These are phyloP conservation scores for Zygosaccharomyces bisporus DNA, from an alignment of 805 yeast species.

Conservation along the genomic window DNA sequence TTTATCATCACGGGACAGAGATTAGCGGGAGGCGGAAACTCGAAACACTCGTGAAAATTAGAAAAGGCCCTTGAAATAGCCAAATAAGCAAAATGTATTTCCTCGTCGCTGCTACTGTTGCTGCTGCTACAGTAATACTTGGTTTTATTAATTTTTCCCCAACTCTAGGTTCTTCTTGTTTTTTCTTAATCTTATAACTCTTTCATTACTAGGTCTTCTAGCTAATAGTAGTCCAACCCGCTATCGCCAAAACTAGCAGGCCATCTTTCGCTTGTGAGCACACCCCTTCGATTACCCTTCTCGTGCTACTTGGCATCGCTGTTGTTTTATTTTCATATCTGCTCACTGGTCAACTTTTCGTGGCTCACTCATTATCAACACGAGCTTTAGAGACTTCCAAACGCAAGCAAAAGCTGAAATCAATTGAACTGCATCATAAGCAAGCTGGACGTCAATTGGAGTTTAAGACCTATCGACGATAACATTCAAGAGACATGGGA, in stretches of 20 bases:
- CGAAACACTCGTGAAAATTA: slow-evolving; percentile 1
- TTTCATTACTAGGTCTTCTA: background rate
- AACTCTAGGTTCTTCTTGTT: background rate
- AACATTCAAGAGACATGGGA: slow-evolving; percentile 7
- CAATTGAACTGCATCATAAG: background rate
- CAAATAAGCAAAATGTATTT: background rate
- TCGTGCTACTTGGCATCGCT: background rate
- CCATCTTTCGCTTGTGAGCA: background rate
- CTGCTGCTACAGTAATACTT: background rate
- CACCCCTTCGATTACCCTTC: background rate
- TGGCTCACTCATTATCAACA: background rate
- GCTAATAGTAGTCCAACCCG: background rate
- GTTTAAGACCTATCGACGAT: background rate
- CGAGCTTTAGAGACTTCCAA: background rate
- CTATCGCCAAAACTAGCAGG: background rate
- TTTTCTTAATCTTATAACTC: background rate
- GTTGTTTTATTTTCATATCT: background rate
- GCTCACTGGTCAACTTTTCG: background rate
- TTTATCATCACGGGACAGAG: slow-evolving; percentile 4
- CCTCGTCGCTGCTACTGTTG: background rate
- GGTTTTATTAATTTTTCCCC: background rate
- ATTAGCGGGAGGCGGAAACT: slow-evolving; percentile 1
- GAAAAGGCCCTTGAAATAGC: slow-evolving; percentile 1
- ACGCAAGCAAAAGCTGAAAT: background rate
- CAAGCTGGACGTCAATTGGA: background rate